phyloP scores from a whole-genome alignment of 1,284 basidiomycete species.

The Cerrena zonata region DNA sequence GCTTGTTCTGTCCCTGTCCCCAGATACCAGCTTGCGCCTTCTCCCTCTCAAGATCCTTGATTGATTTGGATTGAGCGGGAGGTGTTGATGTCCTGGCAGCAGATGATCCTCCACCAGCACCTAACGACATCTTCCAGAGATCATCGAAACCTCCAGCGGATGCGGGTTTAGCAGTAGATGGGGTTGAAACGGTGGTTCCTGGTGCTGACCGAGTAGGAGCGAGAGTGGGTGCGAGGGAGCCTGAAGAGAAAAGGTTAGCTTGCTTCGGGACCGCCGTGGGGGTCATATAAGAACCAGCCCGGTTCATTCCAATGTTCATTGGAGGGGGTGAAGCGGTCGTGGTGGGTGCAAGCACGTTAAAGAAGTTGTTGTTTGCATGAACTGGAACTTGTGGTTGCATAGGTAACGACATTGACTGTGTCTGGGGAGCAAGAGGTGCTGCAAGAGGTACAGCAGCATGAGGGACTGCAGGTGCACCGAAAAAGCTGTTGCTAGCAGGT shows the following conservation, averaged over 20 bases:
- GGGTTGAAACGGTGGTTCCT: conserved; percentile 15
- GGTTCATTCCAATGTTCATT: conserved; percentile 8
- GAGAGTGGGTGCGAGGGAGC: conserved; percentile 11
- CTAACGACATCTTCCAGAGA: conserved; percentile 82
- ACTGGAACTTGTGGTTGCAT: conserved; percentile 13
- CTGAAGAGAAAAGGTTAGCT: conserved; percentile 10
- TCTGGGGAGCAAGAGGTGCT: conserved; percentile 4
- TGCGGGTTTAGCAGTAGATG: conserved; percentile 23
- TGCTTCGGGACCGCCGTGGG: conserved; percentile 1
- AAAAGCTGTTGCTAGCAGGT: conserved; percentile 32
- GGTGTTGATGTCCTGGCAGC: conserved; percentile 18
- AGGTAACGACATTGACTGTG: conserved; percentile 19
- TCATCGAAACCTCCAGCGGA: conserved; percentile 71
- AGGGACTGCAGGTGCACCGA: conserved; percentile 7
- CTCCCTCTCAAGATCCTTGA: conserved; percentile 83
- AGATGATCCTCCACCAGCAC: conserved; percentile 25
- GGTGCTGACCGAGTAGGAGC: conserved; percentile 14
- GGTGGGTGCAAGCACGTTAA: conserved; percentile 18
- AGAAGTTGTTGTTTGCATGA: conserved; percentile 15
- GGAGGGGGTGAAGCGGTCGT: conserved; percentile 14
- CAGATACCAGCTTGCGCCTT: conserved; percentile 76
- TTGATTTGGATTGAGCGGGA: conserved; percentile 56
- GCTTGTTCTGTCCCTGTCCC: conserved; percentile 43
- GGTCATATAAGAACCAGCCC: conserved; percentile 16
- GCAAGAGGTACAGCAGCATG: conserved; percentile 10